Percentiles rank a stretch among this genome's conserved stretches.
These are phyloP conservation scores for Magnaporthiopsis poae DNA, from an alignment of 2,329 filamentous ascomycete genomes.

Conservation along the genomic window DNA sequence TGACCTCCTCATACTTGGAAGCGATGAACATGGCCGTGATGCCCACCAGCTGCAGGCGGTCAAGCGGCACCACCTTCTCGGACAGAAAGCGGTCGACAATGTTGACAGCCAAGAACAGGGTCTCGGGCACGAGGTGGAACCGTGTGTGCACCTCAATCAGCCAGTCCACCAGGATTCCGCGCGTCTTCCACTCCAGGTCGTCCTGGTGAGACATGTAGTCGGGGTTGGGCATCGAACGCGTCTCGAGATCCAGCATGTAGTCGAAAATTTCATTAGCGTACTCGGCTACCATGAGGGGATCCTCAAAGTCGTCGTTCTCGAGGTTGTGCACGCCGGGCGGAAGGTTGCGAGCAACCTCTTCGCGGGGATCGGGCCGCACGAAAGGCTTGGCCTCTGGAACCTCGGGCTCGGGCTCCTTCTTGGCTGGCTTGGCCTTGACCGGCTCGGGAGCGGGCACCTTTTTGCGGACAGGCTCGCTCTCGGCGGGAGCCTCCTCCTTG, in stretches of 20 bases:
- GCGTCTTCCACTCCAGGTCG: slow-evolving; percentile 96
- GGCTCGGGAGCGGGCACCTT: slow-evolving; percentile 36
- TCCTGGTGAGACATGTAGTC: slow-evolving; percentile 92
- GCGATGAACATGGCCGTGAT: slow-evolving; percentile 99
- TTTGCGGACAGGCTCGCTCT: slow-evolving; percentile 60
- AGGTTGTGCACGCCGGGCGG: slow-evolving; percentile 48
- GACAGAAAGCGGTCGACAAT: slow-evolving; percentile 97
- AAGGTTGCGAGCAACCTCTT: neutral
- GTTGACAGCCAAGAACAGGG: slow-evolving; percentile 92
- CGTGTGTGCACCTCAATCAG: slow-evolving; percentile 95
- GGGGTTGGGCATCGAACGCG: slow-evolving; percentile 69
- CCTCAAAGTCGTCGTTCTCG: slow-evolving; percentile 78
- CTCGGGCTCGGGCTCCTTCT: slow-evolving; percentile 23
- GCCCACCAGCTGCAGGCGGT: slow-evolving; percentile 90
- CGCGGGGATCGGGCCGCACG: neutral
- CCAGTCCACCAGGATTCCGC: slow-evolving; percentile 95
- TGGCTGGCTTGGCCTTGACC: slow-evolving; percentile 27
- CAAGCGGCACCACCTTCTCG: slow-evolving; percentile 86
- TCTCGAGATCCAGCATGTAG: slow-evolving; percentile 81
- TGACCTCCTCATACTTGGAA: slow-evolving; percentile 95
- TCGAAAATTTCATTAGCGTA: slow-evolving; percentile 97
- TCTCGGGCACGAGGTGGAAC: slow-evolving; percentile 91
- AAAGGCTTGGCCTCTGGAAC: slow-evolving; percentile 20
- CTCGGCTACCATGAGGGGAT: slow-evolving; percentile 95
- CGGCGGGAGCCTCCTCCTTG: slow-evolving; percentile 49